phyloP scores from a whole-genome alignment of 495 filamentous ascomycete genomes.

The Amphirosellinia nigrospora region DNA sequence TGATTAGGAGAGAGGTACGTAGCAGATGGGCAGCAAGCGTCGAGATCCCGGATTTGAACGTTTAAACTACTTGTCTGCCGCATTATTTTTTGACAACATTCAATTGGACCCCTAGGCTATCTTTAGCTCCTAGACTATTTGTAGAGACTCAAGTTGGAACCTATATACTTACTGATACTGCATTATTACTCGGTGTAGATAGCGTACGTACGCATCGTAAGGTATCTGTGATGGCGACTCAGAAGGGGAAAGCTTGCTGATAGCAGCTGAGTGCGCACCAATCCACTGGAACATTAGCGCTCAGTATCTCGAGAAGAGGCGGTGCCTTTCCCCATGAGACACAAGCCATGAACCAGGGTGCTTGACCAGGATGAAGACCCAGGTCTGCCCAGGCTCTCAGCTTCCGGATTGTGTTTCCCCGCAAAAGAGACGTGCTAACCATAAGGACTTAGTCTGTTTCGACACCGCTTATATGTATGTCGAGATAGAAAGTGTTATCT shows the following conservation, averaged over 20 bases:
- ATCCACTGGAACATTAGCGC: neutral
- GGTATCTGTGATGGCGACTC: neutral
- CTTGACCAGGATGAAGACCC: neutral
- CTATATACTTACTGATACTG: neutral
- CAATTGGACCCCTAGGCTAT: too few relatives aligned
- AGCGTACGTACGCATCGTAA: neutral
- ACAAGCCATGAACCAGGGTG: neutral
- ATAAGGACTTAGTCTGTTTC: neutral
- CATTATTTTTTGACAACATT: neutral
- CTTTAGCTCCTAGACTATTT: neutral
- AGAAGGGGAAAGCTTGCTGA: conserved; percentile 14
- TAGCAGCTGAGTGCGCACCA: conserved; percentile 7
- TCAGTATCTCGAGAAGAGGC: neutral
- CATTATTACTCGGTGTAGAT: neutral
- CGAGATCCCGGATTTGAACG: neutral
- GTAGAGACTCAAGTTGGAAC: neutral
- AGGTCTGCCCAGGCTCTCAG: conserved; percentile 4
- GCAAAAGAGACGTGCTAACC: conserved; percentile 5
- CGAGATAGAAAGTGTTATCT: neutral
- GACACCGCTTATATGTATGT: neutral
- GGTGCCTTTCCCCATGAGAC: neutral
- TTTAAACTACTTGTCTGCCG: neutral
- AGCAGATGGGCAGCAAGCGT: neutral
- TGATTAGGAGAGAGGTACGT: neutral
- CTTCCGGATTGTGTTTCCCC: neutral